Percentiles rank a stretch among this genome's conserved stretches.
Evolutionary conservation across 495 filamentous ascomycete genomes (phyloP).

Genomic region (Tuber calosporum): DNA sequence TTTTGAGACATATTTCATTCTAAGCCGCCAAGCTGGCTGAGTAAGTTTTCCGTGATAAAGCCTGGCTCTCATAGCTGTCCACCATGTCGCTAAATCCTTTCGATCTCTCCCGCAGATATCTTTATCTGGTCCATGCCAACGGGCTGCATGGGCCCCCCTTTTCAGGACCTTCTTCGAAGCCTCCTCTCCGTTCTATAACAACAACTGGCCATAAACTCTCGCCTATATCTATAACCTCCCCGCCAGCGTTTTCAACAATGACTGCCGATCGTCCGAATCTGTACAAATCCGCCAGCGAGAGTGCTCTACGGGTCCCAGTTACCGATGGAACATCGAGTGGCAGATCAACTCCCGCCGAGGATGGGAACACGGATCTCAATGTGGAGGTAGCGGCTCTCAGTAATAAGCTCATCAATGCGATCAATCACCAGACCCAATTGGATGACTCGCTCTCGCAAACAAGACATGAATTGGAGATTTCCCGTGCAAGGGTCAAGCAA

Average conservation of each 20-base stretch:
- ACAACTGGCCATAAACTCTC: slow-evolving; percentile 31
- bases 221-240: slow-evolving; percentile 21
- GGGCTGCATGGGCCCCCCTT: slow-evolving; percentile 37
- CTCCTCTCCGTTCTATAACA: slow-evolving; percentile 29
- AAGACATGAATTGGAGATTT: slow-evolving; percentile 72
- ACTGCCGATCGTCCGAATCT: slow-evolving; percentile 32
- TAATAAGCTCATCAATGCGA: slow-evolving; percentile 91
- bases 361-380: slow-evolving; percentile 58
- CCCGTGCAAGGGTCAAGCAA: slow-evolving; percentile 58
- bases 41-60: slow-evolving; percentile 9
- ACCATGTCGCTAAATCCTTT: slow-evolving; percentile 1
- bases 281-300: slow-evolving; percentile 30
- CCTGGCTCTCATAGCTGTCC: neutral
- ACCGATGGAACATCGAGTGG: neutral
- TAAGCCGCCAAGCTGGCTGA: slow-evolving; percentile 20
- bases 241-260: slow-evolving; percentile 40
- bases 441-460: slow-evolving; percentile 81
- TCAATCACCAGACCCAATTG: slow-evolving; percentile 90
- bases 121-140: slow-evolving; percentile 40
- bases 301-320: slow-evolving; percentile 17
- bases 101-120: slow-evolving; percentile 16
- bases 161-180: slow-evolving; percentile 28
- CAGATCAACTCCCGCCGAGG: neutral
- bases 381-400: slow-evolving; percentile 84
- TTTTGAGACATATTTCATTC: neutral